These are phyloP conservation scores for Ophiocordyceps camponoti-rufipedis DNA, from an alignment of 2,329 filamentous ascomycete species.

Conservation along the genomic window DNA sequence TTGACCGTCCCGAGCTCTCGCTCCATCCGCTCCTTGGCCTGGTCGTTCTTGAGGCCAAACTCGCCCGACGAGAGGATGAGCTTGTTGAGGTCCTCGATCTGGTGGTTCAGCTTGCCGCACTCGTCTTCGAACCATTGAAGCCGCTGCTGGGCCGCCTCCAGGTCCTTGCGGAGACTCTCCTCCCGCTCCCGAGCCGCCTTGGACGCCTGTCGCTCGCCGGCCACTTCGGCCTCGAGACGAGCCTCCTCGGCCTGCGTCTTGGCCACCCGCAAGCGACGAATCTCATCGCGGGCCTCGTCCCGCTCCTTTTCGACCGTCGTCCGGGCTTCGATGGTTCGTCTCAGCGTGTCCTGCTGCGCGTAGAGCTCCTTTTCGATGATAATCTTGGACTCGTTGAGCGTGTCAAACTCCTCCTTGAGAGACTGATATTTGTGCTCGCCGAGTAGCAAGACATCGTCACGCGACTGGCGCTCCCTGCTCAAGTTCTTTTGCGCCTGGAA, in stretches of 20 bases:
- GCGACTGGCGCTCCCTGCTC: constrained; percentile 78
- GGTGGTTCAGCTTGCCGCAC: constrained; percentile 53
- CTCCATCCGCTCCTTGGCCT: constrained; percentile 84
- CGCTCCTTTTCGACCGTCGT: constrained; percentile 68
- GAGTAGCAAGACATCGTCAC: constrained; percentile 82
- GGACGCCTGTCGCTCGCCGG: constrained; percentile 63
- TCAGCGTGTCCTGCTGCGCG: constrained; percentile 77
- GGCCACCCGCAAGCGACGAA: constrained; percentile 64
- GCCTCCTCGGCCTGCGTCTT: constrained; percentile 77
- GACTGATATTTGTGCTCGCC: constrained; percentile 74
- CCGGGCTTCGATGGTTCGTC: constrained; percentile 68
- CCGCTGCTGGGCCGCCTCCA: constrained; percentile 61
- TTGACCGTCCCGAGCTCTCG: constrained; percentile 82
- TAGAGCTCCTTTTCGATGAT: constrained; percentile 97
- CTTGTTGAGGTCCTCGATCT: constrained; percentile 74
- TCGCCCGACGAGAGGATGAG: constrained; percentile 78
- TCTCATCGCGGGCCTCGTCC: constrained; percentile 73
- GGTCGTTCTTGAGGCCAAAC: constrained; percentile 78
- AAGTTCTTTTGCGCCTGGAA: constrained; percentile 76
- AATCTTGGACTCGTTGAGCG: constrained; percentile 85
- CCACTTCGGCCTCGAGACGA: constrained; percentile 62
- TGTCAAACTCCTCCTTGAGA: constrained; percentile 69
- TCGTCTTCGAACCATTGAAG: constrained; percentile 67
- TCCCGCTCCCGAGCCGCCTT: constrained; percentile 67
- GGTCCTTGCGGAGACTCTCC: constrained; percentile 55